Base-by-base conservation (phyloP, 768 basidiomycete genomes). In the Phanerochaete sordida region DNA sequence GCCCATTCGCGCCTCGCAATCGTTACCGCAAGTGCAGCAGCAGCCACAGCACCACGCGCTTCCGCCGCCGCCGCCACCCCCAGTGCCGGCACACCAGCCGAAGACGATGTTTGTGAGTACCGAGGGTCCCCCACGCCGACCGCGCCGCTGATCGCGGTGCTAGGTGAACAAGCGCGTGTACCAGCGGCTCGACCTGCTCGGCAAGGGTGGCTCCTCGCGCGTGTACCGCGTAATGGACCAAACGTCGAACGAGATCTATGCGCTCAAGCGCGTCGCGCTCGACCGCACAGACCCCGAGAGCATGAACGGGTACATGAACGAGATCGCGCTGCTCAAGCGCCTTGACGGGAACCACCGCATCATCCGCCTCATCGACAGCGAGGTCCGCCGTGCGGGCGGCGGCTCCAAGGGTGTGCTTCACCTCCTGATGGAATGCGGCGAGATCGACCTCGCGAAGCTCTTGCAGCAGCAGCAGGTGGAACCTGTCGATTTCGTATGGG, bases 401-500 rank as follows among this genome's bases (percentile, higher is more conserved):
- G 88, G 88, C 19, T 84, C 81, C 64, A 92, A 88, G 68, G 89
- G 88, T 0, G 79, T 85, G 62, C 70, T 98, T 57, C 77, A 93
- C 74, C 80, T 98, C 69, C 89, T 98, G 4, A 95, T 99, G 94
- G 96, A 99, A 70, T 94, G 90, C 62, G 96, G 96, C 8, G 96
- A 99, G 76, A 85, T 93, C 39, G 74, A 98, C 73, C 78, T 98
- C 56, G 88, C 94, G 43, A 83, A 83, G 64, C 73, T 99, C 58
- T 72, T 99, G 60, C 84, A 84, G 62, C 93, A 96, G 68, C 90
- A 93, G 72, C 82, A 88, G 73, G 90, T 86, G 66, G 87, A 94
- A 68, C 81, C 88, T 0, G 66, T 97, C 71, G 91, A 96, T 73
- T 90, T 95, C 84, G 90, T 95, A 58, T 96, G 95, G 85, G 84